Conservation (phyloP, 441 rosid species). For the Euphorbia schlechtendalii region DNA sequence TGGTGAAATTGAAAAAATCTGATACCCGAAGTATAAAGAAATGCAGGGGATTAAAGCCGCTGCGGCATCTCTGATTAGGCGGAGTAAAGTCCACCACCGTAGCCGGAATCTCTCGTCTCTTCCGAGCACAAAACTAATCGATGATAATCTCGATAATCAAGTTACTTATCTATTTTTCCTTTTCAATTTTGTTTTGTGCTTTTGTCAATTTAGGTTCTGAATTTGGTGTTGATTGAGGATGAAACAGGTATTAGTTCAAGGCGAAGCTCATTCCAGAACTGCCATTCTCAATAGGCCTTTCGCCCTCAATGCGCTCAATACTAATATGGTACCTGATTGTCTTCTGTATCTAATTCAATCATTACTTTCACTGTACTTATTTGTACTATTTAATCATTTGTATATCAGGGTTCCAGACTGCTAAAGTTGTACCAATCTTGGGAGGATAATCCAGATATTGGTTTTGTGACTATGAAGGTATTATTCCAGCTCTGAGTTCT, state of each 20-base stretch:
- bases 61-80: conserved; percentile 20
- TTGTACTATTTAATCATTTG: background rate
- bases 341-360: background rate
- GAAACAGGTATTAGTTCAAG: conserved; percentile 66
- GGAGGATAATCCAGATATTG: conserved; percentile 78
- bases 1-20: background rate
- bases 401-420: conserved; percentile 50
- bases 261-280: conserved; percentile 51
- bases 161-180: conserved; percentile 22
- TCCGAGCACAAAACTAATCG: conserved; percentile 25
- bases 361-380: background rate
- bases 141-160: conserved; percentile 45
- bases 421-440: conserved; percentile 63
- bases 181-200: background rate
- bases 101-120: conserved; percentile 35
- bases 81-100: conserved; percentile 18
- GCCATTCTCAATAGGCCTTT: conserved; percentile 77
- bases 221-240: background rate
- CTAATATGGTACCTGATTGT: conserved; percentile 41
- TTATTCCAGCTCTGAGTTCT: background rate
- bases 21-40: background rate
- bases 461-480: conserved; percentile 79
- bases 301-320: conserved; percentile 67
- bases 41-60: conserved; percentile 33
- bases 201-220: background rate